A percentile compares a stretch with the other conserved stretches of the same genome.
phyloP scores from a whole-genome alignment of 176 grass and related monocot genomes.

The Oryza punctata region DNA sequence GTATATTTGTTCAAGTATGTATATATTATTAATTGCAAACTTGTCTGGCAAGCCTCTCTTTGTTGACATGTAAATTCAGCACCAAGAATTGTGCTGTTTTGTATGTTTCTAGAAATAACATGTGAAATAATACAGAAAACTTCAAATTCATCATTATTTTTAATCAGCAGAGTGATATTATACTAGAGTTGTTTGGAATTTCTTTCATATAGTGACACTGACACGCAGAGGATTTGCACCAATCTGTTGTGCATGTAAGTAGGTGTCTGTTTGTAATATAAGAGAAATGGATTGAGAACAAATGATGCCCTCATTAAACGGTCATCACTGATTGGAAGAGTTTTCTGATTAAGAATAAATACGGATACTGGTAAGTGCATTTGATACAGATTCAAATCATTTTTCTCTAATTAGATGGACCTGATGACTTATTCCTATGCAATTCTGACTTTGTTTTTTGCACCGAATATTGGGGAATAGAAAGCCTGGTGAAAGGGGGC shows the following conservation, averaged over 20 bases:
- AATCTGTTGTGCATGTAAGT: too few species aligned
- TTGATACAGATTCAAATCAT: too few species aligned
- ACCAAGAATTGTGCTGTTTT: constrained; percentile 29
- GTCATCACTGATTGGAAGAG: background rate
- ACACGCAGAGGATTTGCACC: too few species aligned
- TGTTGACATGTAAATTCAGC: constrained; percentile 49
- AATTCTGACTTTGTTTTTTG: too few species aligned
- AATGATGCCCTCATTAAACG: too few species aligned
- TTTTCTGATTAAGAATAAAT: too few species aligned
- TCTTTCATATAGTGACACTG: too few species aligned
- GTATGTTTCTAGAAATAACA: constrained; percentile 17
- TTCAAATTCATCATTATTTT: background rate
- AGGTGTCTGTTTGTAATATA: background rate
- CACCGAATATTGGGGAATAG: too few species aligned
- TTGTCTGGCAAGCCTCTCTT: constrained; percentile 22
- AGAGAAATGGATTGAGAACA: background rate
- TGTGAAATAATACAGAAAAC: background rate
- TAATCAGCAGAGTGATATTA: background rate
- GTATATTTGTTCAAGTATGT: constrained; percentile 3
- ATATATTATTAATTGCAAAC: constrained; percentile 2
- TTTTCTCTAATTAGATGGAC: too few species aligned
- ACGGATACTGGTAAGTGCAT: too few species aligned
- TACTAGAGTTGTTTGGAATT: background rate
- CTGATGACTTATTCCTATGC: too few species aligned
- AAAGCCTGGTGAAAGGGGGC: too few species aligned